Percentiles rank a stretch among this genome's conserved stretches.
These are phyloP conservation scores for Trichoderma sp. DNA, from an alignment of 2,329 filamentous ascomycete species.

Conservation along the genomic window DNA sequence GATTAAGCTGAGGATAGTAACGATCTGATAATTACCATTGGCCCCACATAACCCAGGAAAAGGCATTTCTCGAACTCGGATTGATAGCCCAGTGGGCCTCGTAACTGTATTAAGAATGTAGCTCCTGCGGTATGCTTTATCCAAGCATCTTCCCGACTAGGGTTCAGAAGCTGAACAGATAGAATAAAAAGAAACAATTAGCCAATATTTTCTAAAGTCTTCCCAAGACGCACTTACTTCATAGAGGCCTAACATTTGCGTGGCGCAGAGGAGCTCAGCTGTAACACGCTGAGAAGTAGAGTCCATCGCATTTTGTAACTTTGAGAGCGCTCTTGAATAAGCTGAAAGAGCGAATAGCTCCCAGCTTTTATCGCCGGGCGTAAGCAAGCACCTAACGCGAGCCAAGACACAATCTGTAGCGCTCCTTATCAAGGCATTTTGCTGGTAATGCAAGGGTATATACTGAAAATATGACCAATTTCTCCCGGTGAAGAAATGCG, in stretches of 20 bases:
- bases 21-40: background rate
- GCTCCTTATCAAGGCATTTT: background rate
- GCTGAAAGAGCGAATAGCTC: background rate
- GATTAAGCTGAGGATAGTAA: background rate
- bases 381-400: background rate
- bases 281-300: background rate
- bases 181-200: background rate
- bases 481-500: background rate
- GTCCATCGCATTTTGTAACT: background rate
- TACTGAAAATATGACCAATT: conserved; percentile 1
- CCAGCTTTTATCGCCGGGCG: background rate
- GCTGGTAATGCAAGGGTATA: background rate
- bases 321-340: background rate
- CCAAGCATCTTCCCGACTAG: background rate
- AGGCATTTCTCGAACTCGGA: background rate
- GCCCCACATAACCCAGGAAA: background rate
- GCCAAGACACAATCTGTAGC: background rate
- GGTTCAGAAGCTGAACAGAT: background rate
- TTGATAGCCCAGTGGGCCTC: background rate
- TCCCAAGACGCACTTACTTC: background rate
- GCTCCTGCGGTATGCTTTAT: background rate
- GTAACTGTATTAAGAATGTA: background rate
- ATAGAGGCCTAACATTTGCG: background rate
- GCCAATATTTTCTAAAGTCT: background rate
- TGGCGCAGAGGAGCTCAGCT: background rate